Evolutionary conservation across 192 early-diverging fungal genomes (phyloP), one percentile per base, ranked within the genome.

Genomic region (Umbelopsis vinacea): DNA sequence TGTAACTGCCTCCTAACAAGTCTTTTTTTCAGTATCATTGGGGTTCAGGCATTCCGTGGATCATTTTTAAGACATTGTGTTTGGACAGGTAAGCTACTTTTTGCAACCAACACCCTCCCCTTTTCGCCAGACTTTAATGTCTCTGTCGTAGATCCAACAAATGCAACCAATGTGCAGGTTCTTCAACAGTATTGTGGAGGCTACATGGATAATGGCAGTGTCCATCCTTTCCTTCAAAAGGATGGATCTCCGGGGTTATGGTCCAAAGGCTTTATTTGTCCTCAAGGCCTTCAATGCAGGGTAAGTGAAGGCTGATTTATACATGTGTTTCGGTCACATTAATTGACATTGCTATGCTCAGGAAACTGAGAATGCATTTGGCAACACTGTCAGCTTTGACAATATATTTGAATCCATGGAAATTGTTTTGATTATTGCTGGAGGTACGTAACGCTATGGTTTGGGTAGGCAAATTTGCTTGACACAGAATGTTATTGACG

Each of bases 11-110:
- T 68, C 19, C 15, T 45, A n/a, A 29, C 22, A 43, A 50, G 6
- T 8, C 3, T 6, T 24, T 26, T 12, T 68, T 3, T 74, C n/a
- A 88, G 87, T 57, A 82, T 85, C 66, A 78, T 89, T 66, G 88
- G 85, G 22, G 85, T 89, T 9, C 86, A 86, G 40, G 75, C 84
- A n/a, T 89, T 89, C 52, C 84, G 85, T 70, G 88, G 88, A 24
- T 87, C 88, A 4, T 76, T 85, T 52, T 76, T 77, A 17, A 70
- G 88, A 40, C 83, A 74, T 19, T 89, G 88, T 71, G 82, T 88
- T 45, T 76, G 80, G 75, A 63, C 63, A 67, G 76, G 76, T 79
- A 71, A 46, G 45, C n/a, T 26, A n/a, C n/a, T 4, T 50, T 50
- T 6, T 50, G 1, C 5, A 21, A 17, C 14, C 15, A 17, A 19